Conservation (phyloP, 2,329 filamentous ascomycete species). For the Orbilia quercus region DNA sequence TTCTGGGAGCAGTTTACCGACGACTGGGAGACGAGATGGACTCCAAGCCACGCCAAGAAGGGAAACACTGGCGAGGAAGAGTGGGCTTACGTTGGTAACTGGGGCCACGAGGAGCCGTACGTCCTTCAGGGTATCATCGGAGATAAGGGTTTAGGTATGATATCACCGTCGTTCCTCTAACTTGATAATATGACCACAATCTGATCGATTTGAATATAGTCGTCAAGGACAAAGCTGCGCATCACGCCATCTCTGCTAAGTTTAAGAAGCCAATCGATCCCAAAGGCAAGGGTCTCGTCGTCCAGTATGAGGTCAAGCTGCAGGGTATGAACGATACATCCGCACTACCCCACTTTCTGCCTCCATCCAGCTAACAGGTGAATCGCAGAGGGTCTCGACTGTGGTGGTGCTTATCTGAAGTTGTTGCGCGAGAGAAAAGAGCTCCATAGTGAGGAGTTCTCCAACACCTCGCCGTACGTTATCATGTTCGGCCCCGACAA, state of each 20-base stretch:
- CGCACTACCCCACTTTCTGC: conserved; percentile 2
- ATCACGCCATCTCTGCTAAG: conserved; percentile 99
- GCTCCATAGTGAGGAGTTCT: conserved; percentile 97
- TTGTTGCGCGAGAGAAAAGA: conserved; percentile 97
- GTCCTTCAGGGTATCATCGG: conserved; percentile 92
- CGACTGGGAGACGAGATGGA: conserved; percentile 94
- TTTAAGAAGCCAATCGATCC: conserved; percentile 96
- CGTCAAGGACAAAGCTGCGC: conserved; percentile 95
- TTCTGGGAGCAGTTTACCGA: conserved; percentile 99
- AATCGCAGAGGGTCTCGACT: conserved; percentile 85
- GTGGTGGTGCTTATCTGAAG: conserved; percentile 99
- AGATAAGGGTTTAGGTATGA: conserved; percentile 80
- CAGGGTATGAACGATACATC: conserved; percentile 75
- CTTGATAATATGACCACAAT: not conserved
- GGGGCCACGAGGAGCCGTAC: conserved; percentile 92
- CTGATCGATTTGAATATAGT: conserved; percentile 66
- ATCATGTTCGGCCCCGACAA: conserved; percentile 99
- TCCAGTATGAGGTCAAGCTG: conserved; percentile 99
- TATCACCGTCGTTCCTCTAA: not conserved
- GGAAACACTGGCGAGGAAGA: conserved; percentile 83
- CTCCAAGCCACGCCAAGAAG: conserved; percentile 96
- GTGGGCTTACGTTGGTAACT: conserved; percentile 97
- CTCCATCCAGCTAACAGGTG: conserved; percentile 55
- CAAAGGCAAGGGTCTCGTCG: conserved; percentile 95
- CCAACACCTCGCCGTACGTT: conserved; percentile 95